These are phyloP conservation scores for Xanthoparmelia taractica DNA, from an alignment of 495 filamentous ascomycete species.

Conservation along the genomic window DNA sequence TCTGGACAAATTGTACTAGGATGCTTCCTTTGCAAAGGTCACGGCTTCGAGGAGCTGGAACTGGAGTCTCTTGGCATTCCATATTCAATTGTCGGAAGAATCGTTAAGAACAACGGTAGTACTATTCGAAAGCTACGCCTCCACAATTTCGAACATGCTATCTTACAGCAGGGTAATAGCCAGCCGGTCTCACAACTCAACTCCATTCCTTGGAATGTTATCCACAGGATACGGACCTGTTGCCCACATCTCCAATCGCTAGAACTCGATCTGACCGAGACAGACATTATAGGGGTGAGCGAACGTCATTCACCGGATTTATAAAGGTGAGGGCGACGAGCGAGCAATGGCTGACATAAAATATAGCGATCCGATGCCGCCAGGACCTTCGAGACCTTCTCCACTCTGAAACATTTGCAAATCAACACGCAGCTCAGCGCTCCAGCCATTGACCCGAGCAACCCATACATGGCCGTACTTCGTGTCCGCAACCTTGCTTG, in stretches of 20 bases:
- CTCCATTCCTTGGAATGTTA: neutral
- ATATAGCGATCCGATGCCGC: neutral
- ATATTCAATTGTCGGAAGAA: neutral
- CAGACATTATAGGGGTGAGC: constrained; percentile 1
- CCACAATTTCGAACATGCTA: neutral
- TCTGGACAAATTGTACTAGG: neutral
- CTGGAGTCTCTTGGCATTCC: neutral
- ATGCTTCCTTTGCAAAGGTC: neutral
- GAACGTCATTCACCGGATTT: neutral
- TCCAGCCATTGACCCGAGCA: neutral
- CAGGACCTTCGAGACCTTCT: neutral
- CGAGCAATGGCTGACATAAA: neutral
- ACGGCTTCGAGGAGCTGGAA: neutral
- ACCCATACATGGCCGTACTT: neutral
- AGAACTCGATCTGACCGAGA: neutral
- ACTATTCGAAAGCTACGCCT: neutral
- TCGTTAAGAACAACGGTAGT: neutral
- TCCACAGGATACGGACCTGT: neutral
- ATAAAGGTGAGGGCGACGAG: neutral
- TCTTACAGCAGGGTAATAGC: neutral
- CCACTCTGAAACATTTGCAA: neutral
- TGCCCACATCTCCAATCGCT: neutral
- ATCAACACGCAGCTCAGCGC: neutral
- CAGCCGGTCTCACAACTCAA: neutral
- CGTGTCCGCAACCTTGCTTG: neutral